phyloP scores from a whole-genome alignment of 2,329 filamentous ascomycete species.

The Penicillium frequentans region DNA sequence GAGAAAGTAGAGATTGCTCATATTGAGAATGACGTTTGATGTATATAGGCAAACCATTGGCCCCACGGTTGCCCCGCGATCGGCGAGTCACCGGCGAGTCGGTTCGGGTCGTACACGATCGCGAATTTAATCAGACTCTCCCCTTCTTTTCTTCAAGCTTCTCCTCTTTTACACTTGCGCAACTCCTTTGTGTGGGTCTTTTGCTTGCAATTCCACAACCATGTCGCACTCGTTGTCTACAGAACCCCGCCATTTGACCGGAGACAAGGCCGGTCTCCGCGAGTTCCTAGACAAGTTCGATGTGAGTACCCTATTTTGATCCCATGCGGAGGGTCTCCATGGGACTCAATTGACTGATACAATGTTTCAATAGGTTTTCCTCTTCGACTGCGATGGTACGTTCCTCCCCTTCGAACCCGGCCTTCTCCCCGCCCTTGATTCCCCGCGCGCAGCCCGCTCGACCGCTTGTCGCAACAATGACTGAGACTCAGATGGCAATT shows the following conservation, averaged over 20 bases:
- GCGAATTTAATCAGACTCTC: not conserved
- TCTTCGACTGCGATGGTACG: constrained; percentile 96
- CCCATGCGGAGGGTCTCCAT: not conserved
- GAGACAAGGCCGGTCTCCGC: constrained; percentile 72
- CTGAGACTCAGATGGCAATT: constrained; percentile 38
- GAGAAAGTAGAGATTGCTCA: constrained; percentile 3
- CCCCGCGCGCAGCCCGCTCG: not conserved
- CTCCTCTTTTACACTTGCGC: not conserved
- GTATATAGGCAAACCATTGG: not conserved
- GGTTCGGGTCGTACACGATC: constrained; percentile 16
- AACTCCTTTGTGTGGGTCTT: not conserved
- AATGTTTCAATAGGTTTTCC: constrained; percentile 66
- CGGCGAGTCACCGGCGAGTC: constrained; percentile 22
- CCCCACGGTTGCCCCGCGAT: constrained; percentile 12
- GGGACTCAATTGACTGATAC: constrained; percentile 17
- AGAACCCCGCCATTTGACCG: constrained; percentile 66
- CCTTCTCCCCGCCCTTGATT: constrained; percentile 3
- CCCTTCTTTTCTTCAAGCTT: not conserved
- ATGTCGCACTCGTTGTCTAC: constrained; percentile 23
- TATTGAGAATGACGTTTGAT: not conserved
- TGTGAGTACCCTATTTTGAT: constrained; percentile 56
- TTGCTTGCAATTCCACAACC: not conserved
- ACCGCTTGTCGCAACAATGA: constrained; percentile 24
- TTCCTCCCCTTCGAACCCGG: constrained; percentile 6
- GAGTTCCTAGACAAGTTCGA: constrained; percentile 90